A percentile compares a stretch with the other conserved stretches of the same genome.
phyloP scores from a whole-genome alignment of 78 protist species.

The slime mould (Dictyostelium discoideum) region DNA sequence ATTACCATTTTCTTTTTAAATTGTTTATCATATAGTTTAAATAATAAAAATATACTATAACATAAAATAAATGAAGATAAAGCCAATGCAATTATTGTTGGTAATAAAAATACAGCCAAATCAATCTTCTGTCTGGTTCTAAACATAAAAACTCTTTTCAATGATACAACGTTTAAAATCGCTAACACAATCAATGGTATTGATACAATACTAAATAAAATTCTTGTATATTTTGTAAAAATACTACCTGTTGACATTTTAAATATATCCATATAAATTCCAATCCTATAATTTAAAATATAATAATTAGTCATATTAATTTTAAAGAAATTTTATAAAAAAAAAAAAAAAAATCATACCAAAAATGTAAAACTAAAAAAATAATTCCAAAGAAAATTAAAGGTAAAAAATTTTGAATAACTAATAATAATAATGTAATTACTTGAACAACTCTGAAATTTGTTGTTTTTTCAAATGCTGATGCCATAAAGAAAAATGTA shows the following conservation, averaged over 20 bases:
- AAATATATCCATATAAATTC: constrained; percentile 19
- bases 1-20: constrained; percentile 9
- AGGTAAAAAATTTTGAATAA: background rate
- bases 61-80: background rate
- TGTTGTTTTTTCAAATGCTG: background rate
- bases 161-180: constrained; percentile 7
- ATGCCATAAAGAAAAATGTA: background rate
- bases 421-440: background rate
- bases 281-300: background rate
- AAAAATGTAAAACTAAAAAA: constrained; percentile 2
- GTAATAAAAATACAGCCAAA: background rate
- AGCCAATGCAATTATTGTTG: background rate
- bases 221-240: constrained; percentile 11
- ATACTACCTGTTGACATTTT: background rate
- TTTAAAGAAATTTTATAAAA: background rate
- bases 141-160: background rate
- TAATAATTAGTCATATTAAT: background rate
- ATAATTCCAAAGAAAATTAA: background rate
- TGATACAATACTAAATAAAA: background rate
- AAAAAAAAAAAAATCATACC: background rate
- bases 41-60: background rate
- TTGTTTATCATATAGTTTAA: background rate
- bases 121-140: background rate
- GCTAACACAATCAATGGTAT: background rate
- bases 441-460: background rate